These are phyloP conservation scores for Fusarium globosum DNA, from an alignment of 2,329 filamentous ascomycete species.

Conservation along the genomic window DNA sequence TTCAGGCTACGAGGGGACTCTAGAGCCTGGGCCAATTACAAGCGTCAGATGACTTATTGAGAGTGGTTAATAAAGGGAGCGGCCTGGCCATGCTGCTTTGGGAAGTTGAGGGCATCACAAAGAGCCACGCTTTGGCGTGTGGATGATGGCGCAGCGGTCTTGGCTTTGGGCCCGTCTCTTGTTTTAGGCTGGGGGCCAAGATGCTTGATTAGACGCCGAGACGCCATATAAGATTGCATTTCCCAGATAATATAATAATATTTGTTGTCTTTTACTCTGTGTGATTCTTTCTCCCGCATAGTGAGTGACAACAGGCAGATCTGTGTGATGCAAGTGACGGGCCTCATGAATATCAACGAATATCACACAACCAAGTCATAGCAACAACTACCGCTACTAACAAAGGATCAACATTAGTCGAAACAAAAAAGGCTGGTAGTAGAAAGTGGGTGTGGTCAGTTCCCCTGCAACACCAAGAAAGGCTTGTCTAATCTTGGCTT, in stretches of 20 bases:
- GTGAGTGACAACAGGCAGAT: neutral
- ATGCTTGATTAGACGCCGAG: conserved; percentile 28
- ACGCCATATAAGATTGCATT: conserved; percentile 15
- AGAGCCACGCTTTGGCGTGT: conserved; percentile 32
- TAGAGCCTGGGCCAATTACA: conserved; percentile 19
- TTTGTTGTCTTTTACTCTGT: neutral
- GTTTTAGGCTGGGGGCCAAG: conserved; percentile 24
- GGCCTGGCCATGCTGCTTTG: conserved; percentile 11
- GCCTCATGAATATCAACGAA: neutral
- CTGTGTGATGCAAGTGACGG: neutral
- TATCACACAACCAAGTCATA: neutral
- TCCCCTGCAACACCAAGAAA: conserved; percentile 14
- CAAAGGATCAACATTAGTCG: neutral
- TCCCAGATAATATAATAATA: neutral
- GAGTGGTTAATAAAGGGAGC: conserved; percentile 8
- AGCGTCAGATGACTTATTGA: conserved; percentile 17
- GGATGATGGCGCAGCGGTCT: conserved; percentile 24
- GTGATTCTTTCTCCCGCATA: neutral
- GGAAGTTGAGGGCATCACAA: conserved; percentile 22
- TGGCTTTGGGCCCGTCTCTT: conserved; percentile 1
- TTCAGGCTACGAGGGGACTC: conserved; percentile 26
- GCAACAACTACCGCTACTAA: neutral
- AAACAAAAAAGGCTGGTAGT: conserved; percentile 20
- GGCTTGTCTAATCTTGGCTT: conserved; percentile 34
- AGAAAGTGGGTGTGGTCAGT: neutral